Conservation (phyloP, 306 rosid genomes). For the Boehmeria nivea region DNA sequence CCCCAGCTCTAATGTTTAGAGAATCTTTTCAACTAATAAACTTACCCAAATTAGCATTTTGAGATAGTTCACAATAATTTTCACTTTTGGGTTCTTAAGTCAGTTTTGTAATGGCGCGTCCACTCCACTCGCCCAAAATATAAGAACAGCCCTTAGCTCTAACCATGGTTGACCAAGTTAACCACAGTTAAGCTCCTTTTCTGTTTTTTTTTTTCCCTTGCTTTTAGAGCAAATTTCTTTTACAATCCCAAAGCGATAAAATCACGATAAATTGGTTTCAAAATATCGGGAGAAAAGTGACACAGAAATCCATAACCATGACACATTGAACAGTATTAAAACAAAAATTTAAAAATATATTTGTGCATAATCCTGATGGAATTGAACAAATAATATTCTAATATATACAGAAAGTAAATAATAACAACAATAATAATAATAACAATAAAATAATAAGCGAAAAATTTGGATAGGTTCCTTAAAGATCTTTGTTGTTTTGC, state of each 20-base stretch:
- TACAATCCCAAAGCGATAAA: background rate
- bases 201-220: background rate
- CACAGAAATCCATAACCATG: slow-evolving; percentile 16
- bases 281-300: slow-evolving; percentile 1
- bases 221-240: too few species aligned
- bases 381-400: slow-evolving; percentile 17
- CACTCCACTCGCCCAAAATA: too few species aligned
- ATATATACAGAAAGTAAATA: too few species aligned
- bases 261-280: slow-evolving; percentile 2
- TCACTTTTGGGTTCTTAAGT: too few species aligned
- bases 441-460: background rate
- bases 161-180: slow-evolving; percentile 11
- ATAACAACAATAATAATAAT: background rate
- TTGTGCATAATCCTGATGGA: slow-evolving; percentile 8
- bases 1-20: too few species aligned
- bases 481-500: slow-evolving; percentile 43
- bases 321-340: background rate
- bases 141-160: background rate
- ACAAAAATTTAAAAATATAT: background rate
- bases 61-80: too few species aligned
- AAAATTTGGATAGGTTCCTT: slow-evolving; percentile 22
- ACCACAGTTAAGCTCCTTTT: slow-evolving; percentile 5
- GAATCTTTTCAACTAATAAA: too few species aligned
- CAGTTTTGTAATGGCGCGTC: too few species aligned
- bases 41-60: too few species aligned